These are phyloP conservation scores for Cyclotella sp. DNA, from an alignment of 108 stramenopile species.

Conservation along the genomic window DNA sequence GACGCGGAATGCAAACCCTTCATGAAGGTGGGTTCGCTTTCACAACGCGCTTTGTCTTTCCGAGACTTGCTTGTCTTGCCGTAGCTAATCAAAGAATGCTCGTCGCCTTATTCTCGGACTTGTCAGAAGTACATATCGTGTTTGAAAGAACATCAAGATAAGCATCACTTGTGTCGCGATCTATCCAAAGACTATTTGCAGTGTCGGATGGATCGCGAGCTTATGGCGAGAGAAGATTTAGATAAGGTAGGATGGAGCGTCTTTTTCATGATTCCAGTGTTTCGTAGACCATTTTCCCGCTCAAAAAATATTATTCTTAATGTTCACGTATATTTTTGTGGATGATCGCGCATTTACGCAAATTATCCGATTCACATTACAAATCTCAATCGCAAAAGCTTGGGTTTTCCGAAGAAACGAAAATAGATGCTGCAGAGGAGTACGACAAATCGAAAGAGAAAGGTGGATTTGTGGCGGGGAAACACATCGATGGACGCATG, in stretches of 20 bases:
- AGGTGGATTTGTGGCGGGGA: slow-evolving; percentile 86
- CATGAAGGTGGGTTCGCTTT: slow-evolving; percentile 56
- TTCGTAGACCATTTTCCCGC: no score
- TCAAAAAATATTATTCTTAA: background rate
- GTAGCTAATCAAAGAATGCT: no score
- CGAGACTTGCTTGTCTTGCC: background rate
- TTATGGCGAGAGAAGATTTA: slow-evolving; percentile 88
- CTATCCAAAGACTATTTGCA: slow-evolving; percentile 83
- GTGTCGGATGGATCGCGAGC: slow-evolving; percentile 85
- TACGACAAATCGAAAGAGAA: slow-evolving; percentile 87
- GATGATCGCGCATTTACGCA: no score
- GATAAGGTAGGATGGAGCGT: slow-evolving; percentile 53
- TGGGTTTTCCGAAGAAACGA: slow-evolving; percentile 69
- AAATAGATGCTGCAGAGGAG: slow-evolving; percentile 71
- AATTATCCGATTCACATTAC: no score
- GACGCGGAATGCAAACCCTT: slow-evolving; percentile 75
- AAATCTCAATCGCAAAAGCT: slow-evolving; percentile 36
- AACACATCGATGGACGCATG: slow-evolving; percentile 74
- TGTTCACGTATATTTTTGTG: no score
- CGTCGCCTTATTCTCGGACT: background rate
- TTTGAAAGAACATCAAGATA: slow-evolving; percentile 71
- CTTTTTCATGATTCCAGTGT: background rate
- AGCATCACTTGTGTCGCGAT: slow-evolving; percentile 88
- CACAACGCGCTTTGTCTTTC: background rate
- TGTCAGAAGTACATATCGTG: slow-evolving; percentile 74